Conservation (phyloP, 1,284 basidiomycete genomes). For the Papiliotrema fonsecae region DNA sequence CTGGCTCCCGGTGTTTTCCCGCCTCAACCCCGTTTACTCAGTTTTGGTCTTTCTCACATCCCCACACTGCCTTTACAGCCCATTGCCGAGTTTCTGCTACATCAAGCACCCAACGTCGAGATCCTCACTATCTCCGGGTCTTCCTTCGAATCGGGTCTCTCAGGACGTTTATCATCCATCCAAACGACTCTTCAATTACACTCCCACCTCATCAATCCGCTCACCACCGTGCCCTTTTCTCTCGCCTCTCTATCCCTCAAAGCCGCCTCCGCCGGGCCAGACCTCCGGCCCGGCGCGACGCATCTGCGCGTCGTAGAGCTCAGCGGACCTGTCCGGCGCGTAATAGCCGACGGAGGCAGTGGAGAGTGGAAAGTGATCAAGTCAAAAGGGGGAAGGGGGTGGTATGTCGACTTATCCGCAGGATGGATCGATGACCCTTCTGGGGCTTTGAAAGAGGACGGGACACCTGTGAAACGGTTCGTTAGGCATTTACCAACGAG, state of each 20-base stretch:
- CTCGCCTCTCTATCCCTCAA: constrained; percentile 49
- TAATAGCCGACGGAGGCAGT: constrained; percentile 52
- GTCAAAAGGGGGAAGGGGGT: constrained; percentile 88
- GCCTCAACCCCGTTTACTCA: constrained; percentile 71
- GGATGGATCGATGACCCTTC: constrained; percentile 58
- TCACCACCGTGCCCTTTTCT: constrained; percentile 72
- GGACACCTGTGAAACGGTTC: constrained; percentile 18
- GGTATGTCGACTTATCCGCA: constrained; percentile 86
- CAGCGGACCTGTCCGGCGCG: constrained; percentile 65
- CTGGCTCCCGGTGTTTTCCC: constrained; percentile 53
- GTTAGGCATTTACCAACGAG: constrained; percentile 37
- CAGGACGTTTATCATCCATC: constrained; percentile 50
- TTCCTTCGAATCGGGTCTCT: constrained; percentile 62
- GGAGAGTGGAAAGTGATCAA: constrained; percentile 76
- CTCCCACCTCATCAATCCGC: constrained; percentile 66
- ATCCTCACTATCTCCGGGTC: constrained; percentile 77
- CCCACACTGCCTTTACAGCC: constrained; percentile 63
- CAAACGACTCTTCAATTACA: constrained; percentile 45
- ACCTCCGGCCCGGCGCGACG: constrained; percentile 57
- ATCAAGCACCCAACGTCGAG: constrained; percentile 72
- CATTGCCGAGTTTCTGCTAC: constrained; percentile 65
- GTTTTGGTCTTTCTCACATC: constrained; percentile 82
- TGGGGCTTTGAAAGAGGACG: constrained; percentile 2
- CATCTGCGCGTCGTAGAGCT: constrained; percentile 84
- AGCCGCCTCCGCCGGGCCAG: constrained; percentile 8